Evolutionary conservation across 2,329 filamentous ascomycete genomes (phyloP), one percentile per base, ranked within the genome.

Genomic region (Lachnellula cervina): DNA sequence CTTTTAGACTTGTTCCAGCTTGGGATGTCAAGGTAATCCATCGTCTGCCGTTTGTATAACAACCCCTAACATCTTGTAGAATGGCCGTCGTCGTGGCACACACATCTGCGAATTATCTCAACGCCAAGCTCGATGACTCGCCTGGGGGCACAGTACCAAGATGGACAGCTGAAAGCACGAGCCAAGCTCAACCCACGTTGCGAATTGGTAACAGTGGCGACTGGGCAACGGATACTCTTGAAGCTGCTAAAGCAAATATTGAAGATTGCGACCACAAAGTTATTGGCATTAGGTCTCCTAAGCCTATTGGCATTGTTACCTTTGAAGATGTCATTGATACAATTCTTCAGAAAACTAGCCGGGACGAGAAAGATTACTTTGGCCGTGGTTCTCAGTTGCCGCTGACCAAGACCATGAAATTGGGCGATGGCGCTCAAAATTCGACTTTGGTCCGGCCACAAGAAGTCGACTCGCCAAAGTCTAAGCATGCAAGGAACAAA

Each of bases 1-100:
- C 57, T 67, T 49, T 48, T 68, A n/a, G 62, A 65, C 34, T 51
- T 67, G 46, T 67, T 68, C 45, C 65, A 66, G 46, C 23, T 62
- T 9, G 66, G 66, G 21, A 62, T 68, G 52, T 63, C 65, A 23
- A 64, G 62, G 65, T 66, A 56, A 19, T 50, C 49, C 9, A 35
- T 2, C 5, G 4, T 14, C 11, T 25, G 14, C 21, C 5, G 14
- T 16, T 28, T 16, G 3, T 5, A 16, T 25, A 14, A 16, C 47
- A 38, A 11, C 2, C 13, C 13, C n/a, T 21, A 16, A 47, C 44
- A 28, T 13, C 13, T 8, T 32, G 9, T 45, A 66, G 65, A 52
- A 66, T 68, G 56, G 66, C 64, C 17, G 32, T 68, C 25, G 61
- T 68, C 23, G 28, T n/a, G 23, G 25, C 9, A 16, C 23, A 32